Base-by-base conservation (phyloP, 225 moss, liverwort and hornwort species). In the Polytrichum formosum region DNA sequence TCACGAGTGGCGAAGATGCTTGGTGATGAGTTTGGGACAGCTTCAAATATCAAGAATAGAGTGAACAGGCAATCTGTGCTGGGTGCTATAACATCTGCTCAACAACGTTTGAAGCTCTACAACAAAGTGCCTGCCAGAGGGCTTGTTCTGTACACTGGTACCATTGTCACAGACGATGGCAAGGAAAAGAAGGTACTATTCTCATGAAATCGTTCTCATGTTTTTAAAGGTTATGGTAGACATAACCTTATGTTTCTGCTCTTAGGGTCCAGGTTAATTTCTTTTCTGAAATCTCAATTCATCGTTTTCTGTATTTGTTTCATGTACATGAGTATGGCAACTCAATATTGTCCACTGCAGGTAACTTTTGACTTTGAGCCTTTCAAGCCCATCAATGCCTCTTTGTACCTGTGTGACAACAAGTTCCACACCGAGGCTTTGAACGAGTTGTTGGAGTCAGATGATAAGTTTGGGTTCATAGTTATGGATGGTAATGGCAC, bases 1-100 rank as follows among this genome's bases (percentile, higher is more conserved):
- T 96, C 95, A 53, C 90, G 95, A 46, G 95, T 96, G 55, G 91
- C 91, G 2, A 96, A 93, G 88, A 96, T 93, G 95, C 95, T 96
- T 68, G 93, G 91, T 58, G 95, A 96, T 65, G 95, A 96, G 81
- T 96, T 96, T 63, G 93, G 93, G 56, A 96, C 95, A 5, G 91
- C 95, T 5, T 96, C 93, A 27, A 93, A 93, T 54, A 96, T 96
- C 60, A 96, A 96, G 85, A 91, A 86, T 76, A 88, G 93, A 63
- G 95, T 96, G 77, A 93, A 96, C 59, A 80, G 90, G 71, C 95
- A 96, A 74, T 96, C 95, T 37, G 95, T 96, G 59, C 79, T 96
- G 68, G 93, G 90, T 70, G 95, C 95, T 75, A 96, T 96, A 74
- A 91, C 95, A 18, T 96, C 93, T 26, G 93, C 91, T 1, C 93